Base-by-base conservation (phyloP, 352 stramenopile species). In the Thalassiosira mediterranea region DNA sequence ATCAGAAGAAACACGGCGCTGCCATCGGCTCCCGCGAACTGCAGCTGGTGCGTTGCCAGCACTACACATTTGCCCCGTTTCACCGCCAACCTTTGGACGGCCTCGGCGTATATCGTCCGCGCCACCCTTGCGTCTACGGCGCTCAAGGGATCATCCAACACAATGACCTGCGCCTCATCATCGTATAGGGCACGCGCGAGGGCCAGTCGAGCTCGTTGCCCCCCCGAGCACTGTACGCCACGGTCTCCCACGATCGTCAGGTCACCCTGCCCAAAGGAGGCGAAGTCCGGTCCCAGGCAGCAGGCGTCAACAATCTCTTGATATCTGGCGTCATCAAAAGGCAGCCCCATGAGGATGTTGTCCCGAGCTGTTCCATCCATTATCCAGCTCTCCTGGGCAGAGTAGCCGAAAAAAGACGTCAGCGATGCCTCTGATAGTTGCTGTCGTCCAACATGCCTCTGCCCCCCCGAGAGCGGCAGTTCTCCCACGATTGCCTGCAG, bases 1-100 rank as follows among this genome's bases (percentile, higher is more conserved):
- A 93, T 76, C 17, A 89, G 62, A 15, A 88, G 54, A 68, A 79
- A 90, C 1, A 63, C 69, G 5, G 67, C 65, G n/a, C 87, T 66
- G n/a, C n/a, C n/a, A n/a, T n/a, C n/a, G n/a, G n/a, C n/a, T 19
- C 70, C 72, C 32, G 90, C 70, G 53, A 84, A 90, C 52, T 90
- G 83, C 42, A 90, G 82, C 67, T 93, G 88, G 79, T 98, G 96
- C 13, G 97, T 94, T 0, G 97, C 83, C 28, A 98, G 87, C 21
- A 98, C 54, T 0, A 96, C 87, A 15, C 93, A 97, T 82, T 98
- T 98, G 40, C 79, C 76, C 19, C 63, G 32, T 2, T 82, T 70
- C 0, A 94, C 82, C 17, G 94, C 79, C 17, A 96, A 83, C 8
- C 76, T 75, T 56, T 81, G 88, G 66, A 99, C 95, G 37, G 95